Percentiles rank a stretch among this genome's conserved stretches.
phyloP scores from a whole-genome alignment of 75 land plant genomes.

The Pinus albicaulis region DNA sequence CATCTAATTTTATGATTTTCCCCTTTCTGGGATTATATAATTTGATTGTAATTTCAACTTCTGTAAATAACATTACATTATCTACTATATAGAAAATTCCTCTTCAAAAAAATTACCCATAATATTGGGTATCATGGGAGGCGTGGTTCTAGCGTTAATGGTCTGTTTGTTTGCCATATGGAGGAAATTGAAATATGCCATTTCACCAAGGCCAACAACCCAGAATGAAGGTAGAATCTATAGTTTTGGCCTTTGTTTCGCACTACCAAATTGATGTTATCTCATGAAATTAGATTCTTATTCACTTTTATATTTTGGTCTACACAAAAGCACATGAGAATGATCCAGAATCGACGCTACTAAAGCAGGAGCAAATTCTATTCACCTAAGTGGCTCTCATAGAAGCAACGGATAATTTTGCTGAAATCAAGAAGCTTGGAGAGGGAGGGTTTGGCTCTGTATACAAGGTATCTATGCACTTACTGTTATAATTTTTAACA shows the following conservation, averaged over 20 bases:
- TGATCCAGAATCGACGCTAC: not conserved
- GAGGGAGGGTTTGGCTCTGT: slow-evolving; percentile 27
- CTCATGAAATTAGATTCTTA: not conserved
- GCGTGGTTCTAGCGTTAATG: not conserved
- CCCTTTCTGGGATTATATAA: too few relatives aligned
- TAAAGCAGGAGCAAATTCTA: not conserved
- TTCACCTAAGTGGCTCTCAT: not conserved
- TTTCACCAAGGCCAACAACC: not conserved
- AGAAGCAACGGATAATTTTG: too few relatives aligned
- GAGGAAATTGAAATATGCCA: not conserved
- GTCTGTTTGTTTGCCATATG: not conserved
- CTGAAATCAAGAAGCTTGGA: too few relatives aligned
- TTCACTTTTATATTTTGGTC: not conserved
- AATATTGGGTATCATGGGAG: not conserved
- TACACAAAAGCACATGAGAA: not conserved
- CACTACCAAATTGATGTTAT: not conserved
- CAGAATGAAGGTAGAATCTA: not conserved
- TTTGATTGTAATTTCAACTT: not conserved
- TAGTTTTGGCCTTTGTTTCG: not conserved
- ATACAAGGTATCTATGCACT: slow-evolving; percentile 12
- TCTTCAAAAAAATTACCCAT: not conserved
- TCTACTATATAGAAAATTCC: not conserved
- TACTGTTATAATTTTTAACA: not conserved
- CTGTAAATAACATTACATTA: not conserved
- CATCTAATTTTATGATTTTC: too few relatives aligned